A percentile compares a stretch with the other conserved stretches of the same genome.
These are phyloP conservation scores for Podospora pseudocomata DNA, from an alignment of 495 filamentous ascomycete genomes.

Conservation along the genomic window DNA sequence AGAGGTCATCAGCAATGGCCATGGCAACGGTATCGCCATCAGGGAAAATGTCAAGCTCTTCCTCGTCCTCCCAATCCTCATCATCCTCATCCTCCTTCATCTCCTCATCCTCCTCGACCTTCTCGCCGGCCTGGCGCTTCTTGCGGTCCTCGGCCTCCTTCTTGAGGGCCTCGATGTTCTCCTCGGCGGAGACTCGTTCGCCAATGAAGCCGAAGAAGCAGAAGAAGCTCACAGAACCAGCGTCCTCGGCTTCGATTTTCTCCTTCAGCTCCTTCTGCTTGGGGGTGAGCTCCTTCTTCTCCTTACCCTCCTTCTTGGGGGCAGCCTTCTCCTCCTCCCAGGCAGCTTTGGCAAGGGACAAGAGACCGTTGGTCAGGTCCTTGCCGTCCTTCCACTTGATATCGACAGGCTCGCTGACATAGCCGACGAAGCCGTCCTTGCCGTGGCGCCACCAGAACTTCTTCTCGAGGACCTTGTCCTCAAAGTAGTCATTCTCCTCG, in stretches of 20 bases:
- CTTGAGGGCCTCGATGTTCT: constrained; percentile 52
- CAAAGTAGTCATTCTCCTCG: constrained; percentile 67
- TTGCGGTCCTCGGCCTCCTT: neutral
- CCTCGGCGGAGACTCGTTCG: constrained; percentile 60
- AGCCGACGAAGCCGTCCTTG: constrained; percentile 62
- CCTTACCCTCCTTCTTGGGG: constrained; percentile 35
- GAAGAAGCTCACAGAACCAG: constrained; percentile 72
- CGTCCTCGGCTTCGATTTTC: constrained; percentile 50
- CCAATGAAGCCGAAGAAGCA: constrained; percentile 78
- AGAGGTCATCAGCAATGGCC: constrained; percentile 78
- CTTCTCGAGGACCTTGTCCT: constrained; percentile 74
- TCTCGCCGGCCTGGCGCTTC: constrained; percentile 51
- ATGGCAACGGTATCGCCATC: constrained; percentile 76
- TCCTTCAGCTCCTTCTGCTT: constrained; percentile 51
- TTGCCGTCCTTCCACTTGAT: constrained; percentile 84
- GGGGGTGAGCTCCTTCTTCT: constrained; percentile 45
- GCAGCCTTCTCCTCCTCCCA: constrained; percentile 61
- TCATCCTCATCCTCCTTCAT: constrained; percentile 49
- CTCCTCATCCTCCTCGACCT: constrained; percentile 51
- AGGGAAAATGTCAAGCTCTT: constrained; percentile 71
- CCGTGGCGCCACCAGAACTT: constrained; percentile 75
- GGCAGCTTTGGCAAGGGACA: constrained; percentile 63
- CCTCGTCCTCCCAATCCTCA: constrained; percentile 49
- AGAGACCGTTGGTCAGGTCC: constrained; percentile 78
- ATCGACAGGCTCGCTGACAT: constrained; percentile 79